Evolutionary conservation across 352 stramenopile genomes (phyloP).

Genomic region (Globisporangium spinosum): DNA sequence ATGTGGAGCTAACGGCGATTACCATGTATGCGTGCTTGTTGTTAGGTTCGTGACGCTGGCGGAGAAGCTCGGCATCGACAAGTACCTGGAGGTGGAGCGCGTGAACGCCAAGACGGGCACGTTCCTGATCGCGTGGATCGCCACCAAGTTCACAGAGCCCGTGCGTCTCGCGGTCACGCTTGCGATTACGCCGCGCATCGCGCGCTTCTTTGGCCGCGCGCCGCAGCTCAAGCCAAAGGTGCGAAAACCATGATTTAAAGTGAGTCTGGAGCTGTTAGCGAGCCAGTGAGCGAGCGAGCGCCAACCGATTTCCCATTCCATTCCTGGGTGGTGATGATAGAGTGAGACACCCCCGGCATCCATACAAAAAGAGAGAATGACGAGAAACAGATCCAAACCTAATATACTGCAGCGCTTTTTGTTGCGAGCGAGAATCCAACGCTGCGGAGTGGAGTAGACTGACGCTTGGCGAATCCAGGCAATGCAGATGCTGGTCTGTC

Average conservation of each 20-base stretch:
- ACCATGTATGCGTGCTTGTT: not conserved
- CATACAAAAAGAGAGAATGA: not conserved
- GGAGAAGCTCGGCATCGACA: slow-evolving; percentile 66
- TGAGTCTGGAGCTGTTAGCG: not conserved
- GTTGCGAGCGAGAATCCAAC: not conserved
- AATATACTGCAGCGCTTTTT: not conserved
- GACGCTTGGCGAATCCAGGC: not conserved
- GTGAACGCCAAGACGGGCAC: slow-evolving; percentile 80
- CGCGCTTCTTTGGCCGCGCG: slow-evolving; percentile 62
- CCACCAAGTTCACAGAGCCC: slow-evolving; percentile 87
- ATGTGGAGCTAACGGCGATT: not conserved
- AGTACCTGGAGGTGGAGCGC: slow-evolving; percentile 76
- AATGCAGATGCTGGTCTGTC: not conserved
- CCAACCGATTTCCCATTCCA: not conserved
- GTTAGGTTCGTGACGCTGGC: slow-evolving; percentile 60
- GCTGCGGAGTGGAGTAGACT: not conserved
- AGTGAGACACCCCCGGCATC: not conserved
- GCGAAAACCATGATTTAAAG: slow-evolving; percentile 12
- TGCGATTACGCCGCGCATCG: slow-evolving; percentile 72
- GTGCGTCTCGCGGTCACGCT: slow-evolving; percentile 74
- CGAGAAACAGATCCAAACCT: not conserved
- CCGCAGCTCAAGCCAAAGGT: slow-evolving; percentile 49
- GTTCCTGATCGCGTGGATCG: slow-evolving; percentile 82
- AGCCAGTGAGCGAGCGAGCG: not conserved
- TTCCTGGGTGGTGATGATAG: slow-evolving; percentile 2